These are phyloP conservation scores for Phytophthora macrochlamydospora DNA, from an alignment of 352 stramenopile genomes.

Conservation along the genomic window DNA sequence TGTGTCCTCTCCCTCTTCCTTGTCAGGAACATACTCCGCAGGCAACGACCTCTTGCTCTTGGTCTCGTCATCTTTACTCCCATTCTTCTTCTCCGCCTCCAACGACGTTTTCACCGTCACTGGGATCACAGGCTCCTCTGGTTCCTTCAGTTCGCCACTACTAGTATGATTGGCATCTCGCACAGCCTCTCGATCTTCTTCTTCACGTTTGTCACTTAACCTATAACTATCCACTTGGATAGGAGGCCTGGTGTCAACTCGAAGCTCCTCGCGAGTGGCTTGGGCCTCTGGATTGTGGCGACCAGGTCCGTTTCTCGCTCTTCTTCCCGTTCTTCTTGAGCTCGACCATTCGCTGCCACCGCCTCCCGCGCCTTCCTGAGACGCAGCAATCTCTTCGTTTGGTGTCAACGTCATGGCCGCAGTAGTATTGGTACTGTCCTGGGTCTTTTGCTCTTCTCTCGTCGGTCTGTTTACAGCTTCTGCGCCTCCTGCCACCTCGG, in stretches of 20 bases:
- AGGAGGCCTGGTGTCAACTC: conserved; percentile 13
- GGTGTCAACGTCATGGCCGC: not conserved
- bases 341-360: conserved; percentile 27
- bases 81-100: conserved; percentile 27
- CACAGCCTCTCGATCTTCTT: conserved; percentile 2
- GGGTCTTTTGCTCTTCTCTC: not conserved
- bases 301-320: conserved; percentile 5
- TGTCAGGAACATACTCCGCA: conserved; percentile 19
- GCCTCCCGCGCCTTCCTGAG: conserved; percentile 3
- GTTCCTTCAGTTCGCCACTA: conserved; percentile 20
- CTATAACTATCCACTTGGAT: not conserved
- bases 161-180: conserved; percentile 4
- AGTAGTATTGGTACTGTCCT: conserved; percentile 1
- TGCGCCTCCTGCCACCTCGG: not conserved
- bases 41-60: conserved; percentile 1
- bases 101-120: conserved; percentile 20
- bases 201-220: not conserved
- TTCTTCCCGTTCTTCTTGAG: conserved; percentile 23
- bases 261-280: conserved; percentile 11
- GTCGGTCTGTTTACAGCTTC: not conserved
- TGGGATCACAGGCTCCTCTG: conserved; percentile 26
- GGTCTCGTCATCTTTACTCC: not conserved
- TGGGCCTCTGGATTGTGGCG: not conserved
- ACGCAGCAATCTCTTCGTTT: conserved; percentile 11
- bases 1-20: conserved; percentile 28